Evolutionary conservation across 202 grass and related monocot species (phyloP), one percentile per base, ranked within the genome.

Genomic region (Zizania palustris): DNA sequence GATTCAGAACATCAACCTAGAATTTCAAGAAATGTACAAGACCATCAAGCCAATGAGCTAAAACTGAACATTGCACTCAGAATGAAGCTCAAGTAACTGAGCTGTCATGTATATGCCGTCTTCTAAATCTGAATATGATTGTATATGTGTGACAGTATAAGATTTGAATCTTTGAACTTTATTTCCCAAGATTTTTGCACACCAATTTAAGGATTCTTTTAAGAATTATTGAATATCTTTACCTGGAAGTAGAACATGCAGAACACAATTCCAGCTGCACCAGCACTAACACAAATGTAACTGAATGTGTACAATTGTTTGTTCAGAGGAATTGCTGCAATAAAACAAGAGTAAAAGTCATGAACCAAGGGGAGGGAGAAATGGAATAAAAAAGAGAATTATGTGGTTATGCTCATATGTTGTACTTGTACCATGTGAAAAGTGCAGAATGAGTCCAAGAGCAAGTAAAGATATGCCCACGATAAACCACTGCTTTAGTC

Each of bases 251-350:
- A 97, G 51, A 97, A 36, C 16, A 78, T 5, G 49, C 73, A 93
- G 66, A 97, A 97, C 6, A 90, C 80, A 34, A 97, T 9, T 33
- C 84, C 94, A 19, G 90, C 91, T 18, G 94, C 85, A 6, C 91
- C 91, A 7, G 91, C 82, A 13, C 91, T 97, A 49, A 97, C 89
- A 11, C 94, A 92, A 60, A 97, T 79, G 80, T 97, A 97, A 39
- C 91, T 94, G 73, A 94, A 90, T 15, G 86, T 86, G 74, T 97
- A 93, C 43, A 97, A 72, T 65, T 97, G 94, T 16, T 97, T 97
- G 80, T 97, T 97, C 3, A 97, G 65, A 11, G 89, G 91, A 71
- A 97, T 93, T 12, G 85, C 91, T 97, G 79, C 72, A 70, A 20
- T 0, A 42, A 80, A 81, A 35, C 39, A 50, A 61, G 10, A 69